Evolutionary conservation across 352 stramenopile genomes (phyloP), one percentile per base, ranked within the genome.

Genomic region (Globisporangium heterothallicum): DNA sequence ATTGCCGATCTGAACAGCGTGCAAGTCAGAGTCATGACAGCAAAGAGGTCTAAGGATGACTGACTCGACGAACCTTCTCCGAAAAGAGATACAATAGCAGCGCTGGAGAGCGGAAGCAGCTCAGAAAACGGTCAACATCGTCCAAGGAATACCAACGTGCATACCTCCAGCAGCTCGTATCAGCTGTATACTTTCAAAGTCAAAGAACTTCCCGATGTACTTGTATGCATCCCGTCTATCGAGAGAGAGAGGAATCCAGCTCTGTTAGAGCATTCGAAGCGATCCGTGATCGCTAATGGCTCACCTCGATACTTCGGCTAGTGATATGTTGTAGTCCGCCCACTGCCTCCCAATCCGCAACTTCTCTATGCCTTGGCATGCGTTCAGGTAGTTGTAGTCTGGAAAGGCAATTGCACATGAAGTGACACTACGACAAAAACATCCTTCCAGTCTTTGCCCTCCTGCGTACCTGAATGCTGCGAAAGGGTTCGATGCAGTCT

Each of bases 371-470:
- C 63, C 58, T 71, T 87, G 70, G 24, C 74, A 88, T 10, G 72
- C 79, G 56, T 88, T 89, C 6, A 72, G 26, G 36, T 83, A 92
- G 45, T 61, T 84, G 53, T 91, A 94, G 45, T 94, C 84, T 94
- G 53, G 22, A 25, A 29, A 16, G 18, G 22, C n/a, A 8, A 10
- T 35, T 10, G 36, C 22, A 32, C 32, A 16, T 32, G 18, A 40
- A 19, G 8, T 49, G n/a, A 43, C 14, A 16, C 4, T n/a, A 18
- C 7, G 22, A 13, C 21, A 25, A 16, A 49, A 18, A 21, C 24
- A 49, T 2, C n/a, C 14, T 38, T 38, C 32, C 32, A 38, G 12
- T 38, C 12, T 38, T 18, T 18, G 32, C 4, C 8, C 32, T 18
- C 32, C 32, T 38, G 5, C 14, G 32, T 24, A 81, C 66, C 67